A percentile compares a stretch with the other conserved stretches of the same genome.
phyloP scores from a whole-genome alignment of 306 rosid genomes.

The Malus sylvestris region DNA sequence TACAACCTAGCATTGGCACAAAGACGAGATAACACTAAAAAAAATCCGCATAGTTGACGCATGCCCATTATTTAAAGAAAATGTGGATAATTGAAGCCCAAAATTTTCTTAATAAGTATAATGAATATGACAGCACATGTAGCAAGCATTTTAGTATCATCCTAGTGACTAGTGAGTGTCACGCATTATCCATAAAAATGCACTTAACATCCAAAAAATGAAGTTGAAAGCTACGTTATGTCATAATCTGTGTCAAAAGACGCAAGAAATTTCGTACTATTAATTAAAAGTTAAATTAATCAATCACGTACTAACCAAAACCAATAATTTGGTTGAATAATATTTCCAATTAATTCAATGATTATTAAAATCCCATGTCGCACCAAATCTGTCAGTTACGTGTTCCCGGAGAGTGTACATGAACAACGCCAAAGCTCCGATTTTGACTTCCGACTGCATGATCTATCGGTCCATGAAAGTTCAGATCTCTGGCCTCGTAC shows the following conservation, averaged over 20 bases:
- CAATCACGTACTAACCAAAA: not conserved
- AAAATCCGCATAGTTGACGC: too few relatives aligned
- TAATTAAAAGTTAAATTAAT: not conserved
- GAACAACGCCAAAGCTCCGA: not conserved
- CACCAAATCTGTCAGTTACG: not conserved
- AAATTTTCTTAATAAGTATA: too few relatives aligned
- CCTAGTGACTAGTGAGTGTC: not conserved
- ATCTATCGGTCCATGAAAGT: conserved; percentile 17
- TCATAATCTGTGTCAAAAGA: not conserved
- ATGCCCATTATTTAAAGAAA: too few relatives aligned
- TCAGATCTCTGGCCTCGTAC: conserved; percentile 38
- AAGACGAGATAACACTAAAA: too few relatives aligned
- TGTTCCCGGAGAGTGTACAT: not conserved
- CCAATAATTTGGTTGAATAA: not conserved
- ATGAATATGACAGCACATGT: not conserved
- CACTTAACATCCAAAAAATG: too few relatives aligned
- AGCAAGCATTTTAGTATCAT: not conserved
- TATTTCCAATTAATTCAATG: not conserved
- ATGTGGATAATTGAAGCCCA: too few relatives aligned
- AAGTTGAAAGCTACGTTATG: not conserved
- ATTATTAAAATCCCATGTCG: not conserved
- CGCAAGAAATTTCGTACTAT: too few relatives aligned
- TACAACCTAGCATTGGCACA: not conserved
- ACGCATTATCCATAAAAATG: not conserved
- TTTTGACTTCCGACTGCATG: conserved; percentile 42